Conservation (phyloP, 805 yeast species). For the Peterozyma toletana region DNA sequence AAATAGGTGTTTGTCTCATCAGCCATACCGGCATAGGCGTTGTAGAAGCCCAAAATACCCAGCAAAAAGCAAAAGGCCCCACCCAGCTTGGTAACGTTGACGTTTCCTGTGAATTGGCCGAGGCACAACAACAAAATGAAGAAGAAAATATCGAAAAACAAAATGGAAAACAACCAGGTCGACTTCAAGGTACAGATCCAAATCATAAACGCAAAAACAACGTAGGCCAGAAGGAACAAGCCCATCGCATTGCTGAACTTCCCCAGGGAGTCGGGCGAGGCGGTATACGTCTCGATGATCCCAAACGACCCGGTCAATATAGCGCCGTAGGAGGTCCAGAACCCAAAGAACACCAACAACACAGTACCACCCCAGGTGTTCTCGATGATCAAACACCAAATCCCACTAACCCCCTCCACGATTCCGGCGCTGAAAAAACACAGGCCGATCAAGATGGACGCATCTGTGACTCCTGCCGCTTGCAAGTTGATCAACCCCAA, state of each 20-base stretch:
- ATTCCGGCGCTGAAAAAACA: conserved; percentile 43
- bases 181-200: conserved; percentile 42
- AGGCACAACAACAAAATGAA: conserved; percentile 39
- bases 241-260: conserved; percentile 35
- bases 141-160: conserved; percentile 36
- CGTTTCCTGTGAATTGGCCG: conserved; percentile 30
- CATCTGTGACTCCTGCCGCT: conserved; percentile 35
- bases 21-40: conserved; percentile 38
- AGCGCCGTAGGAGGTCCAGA: conserved; percentile 44
- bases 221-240: conserved; percentile 44
- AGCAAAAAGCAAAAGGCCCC: conserved; percentile 39
- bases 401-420: conserved; percentile 41
- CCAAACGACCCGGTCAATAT: conserved; percentile 37
- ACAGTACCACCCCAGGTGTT: conserved; percentile 53
- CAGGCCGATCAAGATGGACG: conserved; percentile 37
- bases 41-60: conserved; percentile 37
- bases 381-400: conserved; percentile 42
- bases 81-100: conserved; percentile 31
- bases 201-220: conserved; percentile 38
- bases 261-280: conserved; percentile 19
- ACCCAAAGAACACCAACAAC: conserved; percentile 46
- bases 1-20: conserved; percentile 53
- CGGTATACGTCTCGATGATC: conserved; percentile 29
- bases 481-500: conserved; percentile 38
- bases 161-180: conserved; percentile 30